Base-by-base conservation (phyloP, 2,329 filamentous ascomycete genomes). In the Chrysoporthe deuterocubensis region DNA sequence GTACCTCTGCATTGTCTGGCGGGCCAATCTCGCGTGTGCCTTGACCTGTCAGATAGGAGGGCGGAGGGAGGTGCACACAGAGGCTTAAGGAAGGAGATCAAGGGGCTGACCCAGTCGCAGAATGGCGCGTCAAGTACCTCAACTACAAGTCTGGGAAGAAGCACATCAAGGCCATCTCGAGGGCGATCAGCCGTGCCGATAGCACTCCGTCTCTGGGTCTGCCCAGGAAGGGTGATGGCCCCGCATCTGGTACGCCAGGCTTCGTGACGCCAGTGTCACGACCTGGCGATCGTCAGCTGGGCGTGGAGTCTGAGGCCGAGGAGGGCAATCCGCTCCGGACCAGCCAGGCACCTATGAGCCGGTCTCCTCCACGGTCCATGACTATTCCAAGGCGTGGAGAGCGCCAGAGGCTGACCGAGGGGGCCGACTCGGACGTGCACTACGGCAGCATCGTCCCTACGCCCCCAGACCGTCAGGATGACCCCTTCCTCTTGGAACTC, bases 81-180 rank as follows among this genome's bases (percentile, higher is more conserved):
- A n/a, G 50, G 4, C 16, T 54, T 4, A 7, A 54, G 50, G 21
- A 11, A 54, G 50, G 21, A 11, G n/a, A n/a, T n/a, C 32, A 21
- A 37, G n/a, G 34, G 43, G 34, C 63, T 65, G 18, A 65, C 54
- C 34, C n/a, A 48, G 3, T 26, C 16, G 40, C 72, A 90, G 88
- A 98, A 87, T 98, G 95, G 95, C 89, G 92, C 75, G 87, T 90
- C 78, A 97, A 97, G 79, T 98, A 97, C 79, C 86, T 98, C 73
- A 89, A 97, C 80, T 98, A 98, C 84, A 97, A 97, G 85, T 89
- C 89, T 67, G 95, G 94, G 69, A 98, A 98, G 82, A 97, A 97
- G 81, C 91, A 94, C 77, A 85, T 98, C 78, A 98, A 97, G 79
- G 89, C 89, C 67, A 90, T 97, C 64, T 81, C 85, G 34, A 87